Conservation (phyloP, 495 filamentous ascomycete species). For the Usnea hakonensis region DNA sequence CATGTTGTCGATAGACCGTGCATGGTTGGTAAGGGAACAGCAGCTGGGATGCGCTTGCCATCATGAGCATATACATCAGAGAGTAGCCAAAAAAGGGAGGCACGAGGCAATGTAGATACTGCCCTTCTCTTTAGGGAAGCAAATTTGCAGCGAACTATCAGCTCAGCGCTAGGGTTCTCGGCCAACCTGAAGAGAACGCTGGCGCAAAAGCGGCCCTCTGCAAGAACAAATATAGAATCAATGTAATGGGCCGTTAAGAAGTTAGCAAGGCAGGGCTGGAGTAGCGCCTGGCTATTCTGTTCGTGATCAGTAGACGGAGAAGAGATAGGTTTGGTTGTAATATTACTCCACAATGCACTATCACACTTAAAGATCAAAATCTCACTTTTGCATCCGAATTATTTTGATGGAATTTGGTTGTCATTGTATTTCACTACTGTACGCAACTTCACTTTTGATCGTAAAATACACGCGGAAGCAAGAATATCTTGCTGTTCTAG, state of each 20-base stretch:
- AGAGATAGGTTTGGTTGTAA: too few relatives aligned
- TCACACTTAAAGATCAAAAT: background rate
- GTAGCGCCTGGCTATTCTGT: too few relatives aligned
- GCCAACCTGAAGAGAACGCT: background rate
- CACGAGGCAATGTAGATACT: too few relatives aligned
- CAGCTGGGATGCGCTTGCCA: background rate
- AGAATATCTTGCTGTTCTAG: background rate
- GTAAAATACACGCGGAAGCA: background rate
- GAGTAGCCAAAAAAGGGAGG: background rate
- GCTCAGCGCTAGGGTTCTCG: background rate
- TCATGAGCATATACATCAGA: background rate
- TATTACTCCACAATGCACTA: too few relatives aligned
- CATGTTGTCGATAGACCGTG: background rate
- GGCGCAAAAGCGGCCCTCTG: background rate
- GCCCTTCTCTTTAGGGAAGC: too few relatives aligned
- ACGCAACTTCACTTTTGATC: background rate
- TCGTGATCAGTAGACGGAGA: too few relatives aligned
- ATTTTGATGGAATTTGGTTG: background rate
- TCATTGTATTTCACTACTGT: background rate
- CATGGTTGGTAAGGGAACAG: background rate
- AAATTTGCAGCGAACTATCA: background rate
- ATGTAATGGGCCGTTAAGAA: too few relatives aligned
- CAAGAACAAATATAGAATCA: background rate
- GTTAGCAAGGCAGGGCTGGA: background rate
- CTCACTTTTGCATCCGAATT: background rate